Conservation (phyloP, 139 green algal genomes). For the Picochlorum sp. region DNA sequence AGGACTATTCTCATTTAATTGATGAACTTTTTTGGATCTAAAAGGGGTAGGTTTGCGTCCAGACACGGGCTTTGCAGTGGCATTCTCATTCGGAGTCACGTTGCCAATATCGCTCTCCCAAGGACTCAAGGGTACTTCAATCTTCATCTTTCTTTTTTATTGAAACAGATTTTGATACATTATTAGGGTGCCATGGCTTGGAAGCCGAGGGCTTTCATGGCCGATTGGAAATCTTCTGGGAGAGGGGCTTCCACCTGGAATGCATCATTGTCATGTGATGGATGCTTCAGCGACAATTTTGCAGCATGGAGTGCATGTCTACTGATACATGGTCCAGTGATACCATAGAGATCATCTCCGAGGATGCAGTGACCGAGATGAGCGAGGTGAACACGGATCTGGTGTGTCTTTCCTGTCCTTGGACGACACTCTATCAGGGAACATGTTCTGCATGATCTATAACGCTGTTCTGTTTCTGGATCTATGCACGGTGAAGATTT, state of each 20-base stretch:
- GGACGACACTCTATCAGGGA: conserved; percentile 20
- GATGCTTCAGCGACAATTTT: conserved; percentile 37
- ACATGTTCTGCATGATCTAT: neutral
- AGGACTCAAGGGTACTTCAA: neutral
- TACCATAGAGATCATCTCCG: conserved; percentile 49
- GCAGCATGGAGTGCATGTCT: conserved; percentile 63
- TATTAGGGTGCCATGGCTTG: neutral
- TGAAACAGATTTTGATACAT: too few relatives aligned
- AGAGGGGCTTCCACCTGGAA: neutral
- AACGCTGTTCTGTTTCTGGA: neutral
- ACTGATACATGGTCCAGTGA: conserved; percentile 47
- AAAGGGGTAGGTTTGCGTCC: neutral
- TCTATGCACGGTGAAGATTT: neutral
- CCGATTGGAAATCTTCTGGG: neutral
- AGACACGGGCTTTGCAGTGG: neutral
- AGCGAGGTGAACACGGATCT: conserved; percentile 60
- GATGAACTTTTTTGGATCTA: neutral
- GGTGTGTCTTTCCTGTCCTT: conserved; percentile 48
- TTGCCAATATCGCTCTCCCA: neutral
- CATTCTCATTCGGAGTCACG: neutral
- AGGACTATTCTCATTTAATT: neutral
- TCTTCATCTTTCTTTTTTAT: neutral
- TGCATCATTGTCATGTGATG: conserved; percentile 16
- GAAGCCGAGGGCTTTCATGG: neutral
- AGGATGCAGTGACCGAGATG: conserved; percentile 46